Evolutionary conservation across 78 protist genomes (phyloP).

Genomic region (Chrysochromulina parva): DNA sequence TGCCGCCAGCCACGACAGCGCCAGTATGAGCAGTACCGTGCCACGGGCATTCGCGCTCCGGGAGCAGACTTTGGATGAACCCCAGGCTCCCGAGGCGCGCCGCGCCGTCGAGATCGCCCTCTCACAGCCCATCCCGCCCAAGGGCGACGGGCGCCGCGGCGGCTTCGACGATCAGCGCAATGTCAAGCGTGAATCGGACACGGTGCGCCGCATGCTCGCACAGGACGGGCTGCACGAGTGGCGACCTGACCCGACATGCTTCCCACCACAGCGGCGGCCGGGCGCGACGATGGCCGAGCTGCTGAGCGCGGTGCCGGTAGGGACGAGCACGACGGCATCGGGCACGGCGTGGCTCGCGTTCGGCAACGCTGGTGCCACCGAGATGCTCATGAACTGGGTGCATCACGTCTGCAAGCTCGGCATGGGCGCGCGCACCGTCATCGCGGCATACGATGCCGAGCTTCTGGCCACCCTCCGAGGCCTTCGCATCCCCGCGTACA

Average conservation of each 20-base stretch:
- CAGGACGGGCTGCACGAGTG: no score
- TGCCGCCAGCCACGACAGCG: no score
- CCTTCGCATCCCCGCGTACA: neutral
- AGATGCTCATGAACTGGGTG: neutral
- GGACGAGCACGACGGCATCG: no score
- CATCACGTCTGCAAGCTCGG: neutral
- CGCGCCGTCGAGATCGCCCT: no score
- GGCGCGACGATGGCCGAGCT: neutral
- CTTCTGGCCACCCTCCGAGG: neutral
- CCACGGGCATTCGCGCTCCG: no score
- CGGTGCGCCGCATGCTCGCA: no score
- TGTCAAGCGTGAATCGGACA: no score
- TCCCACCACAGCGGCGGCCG: neutral
- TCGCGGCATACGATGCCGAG: neutral
- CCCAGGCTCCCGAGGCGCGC: no score
- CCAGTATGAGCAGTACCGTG: no score
- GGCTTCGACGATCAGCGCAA: neutral
- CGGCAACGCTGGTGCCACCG: neutral
- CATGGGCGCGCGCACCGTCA: neutral
- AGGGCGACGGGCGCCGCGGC: neutral
- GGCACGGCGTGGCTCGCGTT: neutral
- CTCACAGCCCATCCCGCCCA: no score
- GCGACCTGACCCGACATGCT: no score
- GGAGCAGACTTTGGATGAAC: no score
- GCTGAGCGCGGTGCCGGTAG: neutral